Evolutionary conservation across 176 grass and related monocot genomes (phyloP).

Genomic region (Phyllostachys edulis): DNA sequence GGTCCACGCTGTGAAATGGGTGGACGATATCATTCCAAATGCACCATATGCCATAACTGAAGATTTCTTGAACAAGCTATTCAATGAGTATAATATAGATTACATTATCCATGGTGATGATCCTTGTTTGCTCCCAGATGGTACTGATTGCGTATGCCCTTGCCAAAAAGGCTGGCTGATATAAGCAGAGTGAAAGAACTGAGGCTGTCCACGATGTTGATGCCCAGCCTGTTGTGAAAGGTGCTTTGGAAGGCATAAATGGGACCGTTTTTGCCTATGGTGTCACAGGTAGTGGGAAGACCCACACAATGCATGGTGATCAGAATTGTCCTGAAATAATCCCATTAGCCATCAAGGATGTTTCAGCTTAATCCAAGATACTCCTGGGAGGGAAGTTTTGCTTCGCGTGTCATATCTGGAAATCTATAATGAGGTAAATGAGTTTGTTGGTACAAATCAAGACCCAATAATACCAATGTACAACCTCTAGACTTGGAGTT

Average conservation of each 20-base stretch:
- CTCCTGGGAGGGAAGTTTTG: too few species aligned
- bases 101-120: slow-evolving; percentile 98
- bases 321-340: too few species aligned
- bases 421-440: too few species aligned
- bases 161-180: slow-evolving; percentile 88
- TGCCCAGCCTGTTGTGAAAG: slow-evolving; percentile 89
- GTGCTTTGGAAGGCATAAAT: slow-evolving; percentile 98
- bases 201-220: slow-evolving; percentile 90
- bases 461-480: too few species aligned
- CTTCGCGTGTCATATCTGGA: too few species aligned
- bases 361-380: too few species aligned
- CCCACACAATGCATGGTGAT: too few species aligned
- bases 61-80: slow-evolving; percentile 91
- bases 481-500: too few species aligned
- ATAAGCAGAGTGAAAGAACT: slow-evolving; percentile 95
- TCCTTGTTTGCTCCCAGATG: slow-evolving; percentile 88
- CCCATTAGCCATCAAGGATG: too few species aligned
- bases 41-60: slow-evolving; percentile 93
- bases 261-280: too few species aligned
- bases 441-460: too few species aligned
- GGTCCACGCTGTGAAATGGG: slow-evolving; percentile 90
- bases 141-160: slow-evolving; percentile 93
- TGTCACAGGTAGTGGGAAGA: too few species aligned
- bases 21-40: slow-evolving; percentile 84
- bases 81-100: slow-evolving; percentile 88